Percentiles rank a stretch among this genome's conserved stretches.
Evolutionary conservation across 2,329 filamentous ascomycete species (phyloP).

Genomic region (Ophiostoma himal-ulmi): DNA sequence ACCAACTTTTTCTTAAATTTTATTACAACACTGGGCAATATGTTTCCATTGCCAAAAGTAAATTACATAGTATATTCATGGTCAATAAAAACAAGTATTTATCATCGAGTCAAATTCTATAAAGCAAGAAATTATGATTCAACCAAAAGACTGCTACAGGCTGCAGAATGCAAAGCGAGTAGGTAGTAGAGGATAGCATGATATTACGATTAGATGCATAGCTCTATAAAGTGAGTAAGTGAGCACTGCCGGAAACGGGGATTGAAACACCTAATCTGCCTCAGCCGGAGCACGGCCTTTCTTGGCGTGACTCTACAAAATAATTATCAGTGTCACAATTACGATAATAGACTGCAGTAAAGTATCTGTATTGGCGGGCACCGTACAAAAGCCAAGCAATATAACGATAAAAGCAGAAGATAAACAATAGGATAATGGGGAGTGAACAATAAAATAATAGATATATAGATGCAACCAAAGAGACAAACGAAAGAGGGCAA

Average conservation of each 20-base stretch:
- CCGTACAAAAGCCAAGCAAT: neutral
- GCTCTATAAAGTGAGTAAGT: no score
- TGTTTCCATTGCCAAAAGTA: no score
- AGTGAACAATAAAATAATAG: slow-evolving; percentile 2
- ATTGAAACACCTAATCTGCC: neutral
- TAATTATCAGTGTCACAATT: neutral
- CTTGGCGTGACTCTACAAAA: neutral
- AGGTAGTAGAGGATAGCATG: no score
- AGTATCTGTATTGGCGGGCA: neutral
- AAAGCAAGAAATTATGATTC: no score
- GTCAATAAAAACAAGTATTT: no score
- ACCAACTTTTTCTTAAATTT: no score
- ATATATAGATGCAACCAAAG: neutral
- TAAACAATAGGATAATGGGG: neutral
- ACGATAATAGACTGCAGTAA: neutral
- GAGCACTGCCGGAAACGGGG: neutral
- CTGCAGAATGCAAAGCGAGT: no score
- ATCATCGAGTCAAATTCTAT: no score
- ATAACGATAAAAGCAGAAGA: neutral
- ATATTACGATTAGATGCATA: no score
- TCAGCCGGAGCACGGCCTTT: neutral
- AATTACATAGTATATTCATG: no score
- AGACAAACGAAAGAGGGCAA: neutral
- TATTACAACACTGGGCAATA: no score
- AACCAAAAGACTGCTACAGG: no score